Evolutionary conservation across 75 land plant species (phyloP), one percentile per base, ranked within the genome.

Genomic region (Azolla pinnata): DNA sequence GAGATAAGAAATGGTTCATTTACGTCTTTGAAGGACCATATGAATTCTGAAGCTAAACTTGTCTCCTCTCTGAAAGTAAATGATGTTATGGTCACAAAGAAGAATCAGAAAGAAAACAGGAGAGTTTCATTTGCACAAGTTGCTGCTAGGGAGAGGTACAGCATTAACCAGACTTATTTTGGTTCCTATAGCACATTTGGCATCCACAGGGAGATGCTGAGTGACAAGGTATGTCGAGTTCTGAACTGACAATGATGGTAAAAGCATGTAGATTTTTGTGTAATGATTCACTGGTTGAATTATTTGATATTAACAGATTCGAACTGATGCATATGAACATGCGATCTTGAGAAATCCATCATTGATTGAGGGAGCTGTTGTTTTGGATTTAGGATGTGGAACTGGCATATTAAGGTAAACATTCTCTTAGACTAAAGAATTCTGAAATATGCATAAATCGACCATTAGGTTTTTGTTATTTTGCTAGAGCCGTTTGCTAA

Each of bases 351-450:
- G 62, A 9, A 93, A 93, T 68, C 90, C 90, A 31, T 69, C 87
- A 54, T 74, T 93, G 34, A 33, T 93, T 28, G 75, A 80, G 3
- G 72, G 67, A 62, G 86, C 96, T 5, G 66, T 70, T 47, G 96
- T 93, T 25, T 63, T 93, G 87, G 98, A 93, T 75, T 83, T 93
- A 51, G 98, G 98, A n/a, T 93, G 98, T 75, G 98, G 98, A 31
- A 93, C 98, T 33, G 98, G 98, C 62, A 93, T 93, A 55, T 64
- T 93, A 44, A 93, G 98, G 98, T 93, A 17, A 27, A 18, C 8
- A 9, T n/a, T n/a, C 8, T 18, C 21, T 18, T 7, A 50, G 23
- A 18, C 23, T 18, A 10, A 50, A 21, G 8, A 21, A 19, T 28
- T 28, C 21, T 16, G 16, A 9, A 9, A 9, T 40, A 9, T 40